Base-by-base conservation (phyloP, 441 rosid species). In the Geranium incanum region DNA sequence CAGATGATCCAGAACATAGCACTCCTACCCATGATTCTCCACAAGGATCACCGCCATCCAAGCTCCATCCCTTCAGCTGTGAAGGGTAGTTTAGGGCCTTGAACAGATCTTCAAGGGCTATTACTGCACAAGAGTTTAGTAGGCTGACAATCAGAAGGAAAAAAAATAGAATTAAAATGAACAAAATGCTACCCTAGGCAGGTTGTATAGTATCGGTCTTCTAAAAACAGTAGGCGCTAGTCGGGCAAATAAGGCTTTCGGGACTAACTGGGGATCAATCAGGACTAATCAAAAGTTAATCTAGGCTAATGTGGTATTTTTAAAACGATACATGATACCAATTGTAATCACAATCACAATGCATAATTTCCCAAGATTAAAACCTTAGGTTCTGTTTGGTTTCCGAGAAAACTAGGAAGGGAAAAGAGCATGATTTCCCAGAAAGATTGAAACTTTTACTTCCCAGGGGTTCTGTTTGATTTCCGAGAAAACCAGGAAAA, bases 11-110 rank as follows among this genome's bases (percentile, higher is more conserved):
- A 13, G 83, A 82, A 73, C 99, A 95, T 8, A 86, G 81, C 52
- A 92, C 89, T 78, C 98, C 97, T 23, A 78, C 87, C 99, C 99
- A 95, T 19, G 80, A 81, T 79, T 89, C 93, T 36, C 77, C 84
- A 68, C 98, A 95, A 4, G 99, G 98, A 84, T 92, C 97, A 65
- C 94, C 93, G 55, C 89, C 90, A 33, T 83, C 83, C 36, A 67
- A 23, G 76, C 72, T 87, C 99, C 99, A 95, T 66, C 90, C 85
- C 69, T 80, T 85, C 69, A 95, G 87, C 81, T 87, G 88, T 16
- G 74, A 78, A 33, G 97, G 85, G 77, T 66, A 71, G 66, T 84
- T 87, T 72, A 90, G 78, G 15, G 92, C 78, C 62, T 64, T 78
- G 77, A 84, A 90, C 69, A 90, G 83, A 82, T 87, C 85, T 70